A percentile compares a stretch with the other conserved stretches of the same genome.
Conservation (phyloP, 352 stramenopile species). For the Globisporangium nagaii region DNA sequence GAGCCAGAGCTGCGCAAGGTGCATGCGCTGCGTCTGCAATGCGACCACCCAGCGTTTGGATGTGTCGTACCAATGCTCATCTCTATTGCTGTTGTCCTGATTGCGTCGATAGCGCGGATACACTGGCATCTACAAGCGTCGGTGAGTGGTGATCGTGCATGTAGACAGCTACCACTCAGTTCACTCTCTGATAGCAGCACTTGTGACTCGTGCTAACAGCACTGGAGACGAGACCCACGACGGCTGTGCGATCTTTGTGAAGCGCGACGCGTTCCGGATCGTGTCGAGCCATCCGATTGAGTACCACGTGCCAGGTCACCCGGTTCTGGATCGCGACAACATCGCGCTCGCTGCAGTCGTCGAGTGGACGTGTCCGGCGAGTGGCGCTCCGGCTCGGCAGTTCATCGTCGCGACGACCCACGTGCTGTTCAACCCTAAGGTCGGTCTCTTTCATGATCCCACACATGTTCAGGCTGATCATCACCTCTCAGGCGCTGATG, state of each 20-base stretch:
- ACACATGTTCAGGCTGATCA: background rate
- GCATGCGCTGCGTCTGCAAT: background rate
- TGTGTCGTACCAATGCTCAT: no score
- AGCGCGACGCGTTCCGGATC: constrained; percentile 34
- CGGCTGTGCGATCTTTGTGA: constrained; percentile 65
- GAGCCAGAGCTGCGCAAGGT: constrained; percentile 47
- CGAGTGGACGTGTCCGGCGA: constrained; percentile 16
- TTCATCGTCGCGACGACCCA: constrained; percentile 66
- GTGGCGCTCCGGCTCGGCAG: constrained; percentile 12
- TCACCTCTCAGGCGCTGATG: no score
- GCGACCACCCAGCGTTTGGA: no score
- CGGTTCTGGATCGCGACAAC: constrained; percentile 54
- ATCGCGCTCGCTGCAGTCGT: constrained; percentile 46
- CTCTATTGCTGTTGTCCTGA: no score
- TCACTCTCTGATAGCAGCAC: background rate
- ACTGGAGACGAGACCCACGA: constrained; percentile 57
- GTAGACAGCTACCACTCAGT: no score
- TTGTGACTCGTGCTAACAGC: constrained; percentile 12
- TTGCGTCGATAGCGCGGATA: constrained; percentile 28
- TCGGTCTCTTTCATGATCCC: constrained; percentile 7
- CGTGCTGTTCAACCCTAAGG: constrained; percentile 65
- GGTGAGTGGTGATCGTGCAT: constrained; percentile 13
- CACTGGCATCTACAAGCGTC: constrained; percentile 49
- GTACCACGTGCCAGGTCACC: constrained; percentile 34
- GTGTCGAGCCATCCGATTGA: constrained; percentile 37